Percentiles rank a stretch among this genome's conserved stretches.
Conservation (phyloP, 2,329 filamentous ascomycete genomes). For the Hypocreales sp. region DNA sequence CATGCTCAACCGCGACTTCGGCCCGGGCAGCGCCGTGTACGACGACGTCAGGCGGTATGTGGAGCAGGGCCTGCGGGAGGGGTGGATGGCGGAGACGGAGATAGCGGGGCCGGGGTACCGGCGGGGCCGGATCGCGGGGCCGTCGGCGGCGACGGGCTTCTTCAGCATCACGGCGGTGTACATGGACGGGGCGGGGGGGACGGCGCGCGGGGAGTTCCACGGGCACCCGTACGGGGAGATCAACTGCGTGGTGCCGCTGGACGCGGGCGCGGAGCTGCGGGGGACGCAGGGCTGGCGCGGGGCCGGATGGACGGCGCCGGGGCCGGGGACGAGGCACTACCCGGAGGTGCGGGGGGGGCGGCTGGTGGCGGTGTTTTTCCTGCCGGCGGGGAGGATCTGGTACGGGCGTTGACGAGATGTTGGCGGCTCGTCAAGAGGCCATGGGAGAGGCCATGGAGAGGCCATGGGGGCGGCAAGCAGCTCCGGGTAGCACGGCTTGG, state of each 20-base stretch:
- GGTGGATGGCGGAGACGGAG: constrained; percentile 27
- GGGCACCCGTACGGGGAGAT: constrained; percentile 38
- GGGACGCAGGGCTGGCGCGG: constrained; percentile 41
- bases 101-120: constrained; percentile 30
- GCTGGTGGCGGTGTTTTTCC: constrained; percentile 36
- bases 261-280: constrained; percentile 30
- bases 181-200: constrained; percentile 21
- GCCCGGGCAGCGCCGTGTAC: constrained; percentile 24
- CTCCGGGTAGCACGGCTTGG: too few species aligned
- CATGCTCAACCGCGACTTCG: constrained; percentile 25
- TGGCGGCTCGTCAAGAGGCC: too few species aligned
- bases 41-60: constrained; percentile 24
- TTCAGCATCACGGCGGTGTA: constrained; percentile 43
- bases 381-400: constrained; percentile 37
- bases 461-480: too few species aligned
- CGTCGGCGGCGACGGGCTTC: too few species aligned
- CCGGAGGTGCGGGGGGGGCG: constrained; percentile 33
- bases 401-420: too few species aligned
- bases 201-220: constrained; percentile 31
- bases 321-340: constrained; percentile 40
- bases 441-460: too few species aligned
- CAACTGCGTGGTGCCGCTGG: constrained; percentile 36
- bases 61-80: constrained; percentile 22
- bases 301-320: constrained; percentile 38
- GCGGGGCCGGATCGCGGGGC: constrained; percentile 28